Percentiles rank a stretch among this genome's conserved stretches.
These are phyloP conservation scores for Solanum boliviense DNA, from an alignment of 257 asterid genomes.

Conservation along the genomic window DNA sequence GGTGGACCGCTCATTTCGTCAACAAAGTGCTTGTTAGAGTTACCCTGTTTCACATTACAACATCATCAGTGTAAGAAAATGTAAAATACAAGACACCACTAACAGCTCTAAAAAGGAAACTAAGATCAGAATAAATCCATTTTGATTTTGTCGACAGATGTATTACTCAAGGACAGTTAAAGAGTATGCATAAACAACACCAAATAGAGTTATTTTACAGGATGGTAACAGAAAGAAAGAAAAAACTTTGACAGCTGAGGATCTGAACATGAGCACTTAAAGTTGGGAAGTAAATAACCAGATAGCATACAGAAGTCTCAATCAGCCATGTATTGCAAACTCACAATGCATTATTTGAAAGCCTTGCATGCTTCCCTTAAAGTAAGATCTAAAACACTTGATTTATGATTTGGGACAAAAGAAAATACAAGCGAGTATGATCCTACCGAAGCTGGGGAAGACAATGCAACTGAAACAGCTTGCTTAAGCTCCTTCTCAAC, in stretches of 20 bases:
- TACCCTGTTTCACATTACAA: constrained; percentile 16
- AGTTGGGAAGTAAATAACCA: neutral
- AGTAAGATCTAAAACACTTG: neutral
- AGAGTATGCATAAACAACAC: neutral
- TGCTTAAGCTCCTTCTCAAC: constrained; percentile 79
- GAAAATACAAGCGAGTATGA: neutral
- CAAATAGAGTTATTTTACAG: neutral
- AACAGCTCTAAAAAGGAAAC: neutral
- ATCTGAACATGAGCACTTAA: neutral
- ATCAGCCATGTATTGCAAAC: neutral
- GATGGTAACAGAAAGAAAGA: neutral
- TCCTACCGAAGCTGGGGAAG: constrained; percentile 76
- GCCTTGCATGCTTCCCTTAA: neutral
- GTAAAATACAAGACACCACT: neutral
- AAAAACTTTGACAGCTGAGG: neutral
- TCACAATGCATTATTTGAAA: neutral
- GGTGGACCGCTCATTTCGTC: constrained; percentile 59
- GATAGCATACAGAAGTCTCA: neutral
- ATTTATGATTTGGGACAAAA: neutral
- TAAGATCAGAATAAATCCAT: neutral
- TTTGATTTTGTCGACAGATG: neutral
- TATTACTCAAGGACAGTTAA: neutral
- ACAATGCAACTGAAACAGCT: constrained; percentile 35
- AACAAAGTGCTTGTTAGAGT: constrained; percentile 53
- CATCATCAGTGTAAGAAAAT: neutral